These are phyloP conservation scores for Scytalidium sp. DNA, from an alignment of 2,329 filamentous ascomycete genomes.

Conservation along the genomic window DNA sequence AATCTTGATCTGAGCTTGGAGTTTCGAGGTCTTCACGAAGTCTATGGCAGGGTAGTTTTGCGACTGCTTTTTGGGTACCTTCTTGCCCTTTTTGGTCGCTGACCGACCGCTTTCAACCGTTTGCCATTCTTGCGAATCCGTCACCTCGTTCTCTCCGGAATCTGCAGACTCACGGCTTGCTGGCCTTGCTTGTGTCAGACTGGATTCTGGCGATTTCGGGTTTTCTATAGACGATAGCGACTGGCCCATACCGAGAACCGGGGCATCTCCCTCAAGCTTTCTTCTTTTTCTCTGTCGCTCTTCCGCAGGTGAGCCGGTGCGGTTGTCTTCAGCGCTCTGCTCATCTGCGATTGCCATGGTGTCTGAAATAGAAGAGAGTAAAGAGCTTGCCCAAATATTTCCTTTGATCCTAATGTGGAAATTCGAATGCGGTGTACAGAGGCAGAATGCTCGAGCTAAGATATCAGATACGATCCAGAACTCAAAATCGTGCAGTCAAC, in stretches of 20 bases:
- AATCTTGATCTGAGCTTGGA: conserved; percentile 61
- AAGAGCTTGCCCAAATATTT: neutral
- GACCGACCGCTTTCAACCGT: conserved; percentile 45
- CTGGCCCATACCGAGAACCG: conserved; percentile 14
- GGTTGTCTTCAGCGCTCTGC: neutral
- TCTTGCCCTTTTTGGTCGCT: conserved; percentile 58
- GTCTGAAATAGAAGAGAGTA: neutral
- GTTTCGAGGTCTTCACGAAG: conserved; percentile 52
- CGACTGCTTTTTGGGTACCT: conserved; percentile 52
- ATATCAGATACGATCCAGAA: neutral
- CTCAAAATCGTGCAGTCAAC: neutral
- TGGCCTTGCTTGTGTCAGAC: conserved; percentile 22
- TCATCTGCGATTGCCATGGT: neutral
- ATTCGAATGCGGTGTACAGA: neutral
- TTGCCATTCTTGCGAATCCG: conserved; percentile 44
- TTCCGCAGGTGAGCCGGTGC: neutral
- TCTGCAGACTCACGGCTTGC: conserved; percentile 10
- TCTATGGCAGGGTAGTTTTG: conserved; percentile 58
- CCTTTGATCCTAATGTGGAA: neutral
- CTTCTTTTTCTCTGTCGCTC: conserved; percentile 23
- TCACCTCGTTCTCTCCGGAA: conserved; percentile 6
- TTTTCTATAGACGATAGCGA: conserved; percentile 19
- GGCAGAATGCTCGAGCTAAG: neutral
- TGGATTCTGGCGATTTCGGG: conserved; percentile 30
- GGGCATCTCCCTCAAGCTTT: conserved; percentile 20